Evolutionary conservation across 73 alveolate species (phyloP).

Genomic region (Tetrahymena thermophila): DNA sequence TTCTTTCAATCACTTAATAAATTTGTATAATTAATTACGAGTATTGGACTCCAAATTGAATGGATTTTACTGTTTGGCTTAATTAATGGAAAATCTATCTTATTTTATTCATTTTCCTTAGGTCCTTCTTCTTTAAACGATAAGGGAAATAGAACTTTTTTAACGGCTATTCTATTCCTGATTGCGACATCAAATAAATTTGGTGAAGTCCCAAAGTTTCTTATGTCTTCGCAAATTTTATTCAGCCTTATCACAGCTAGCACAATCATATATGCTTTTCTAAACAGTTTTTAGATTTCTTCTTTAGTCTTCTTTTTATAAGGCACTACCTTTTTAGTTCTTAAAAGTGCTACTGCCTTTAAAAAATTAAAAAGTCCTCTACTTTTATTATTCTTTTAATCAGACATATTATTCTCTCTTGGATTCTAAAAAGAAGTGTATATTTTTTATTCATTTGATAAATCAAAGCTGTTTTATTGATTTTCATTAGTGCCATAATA

Average conservation of each 20-base stretch:
- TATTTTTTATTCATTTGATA: not conserved
- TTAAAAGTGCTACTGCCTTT: not conserved
- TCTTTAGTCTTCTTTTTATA: not conserved
- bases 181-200: not conserved
- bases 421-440: not conserved
- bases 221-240: not conserved
- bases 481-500: not conserved
- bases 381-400: not conserved
- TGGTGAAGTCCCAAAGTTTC: not conserved
- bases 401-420: not conserved
- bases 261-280: not conserved
- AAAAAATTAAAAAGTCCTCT: not conserved
- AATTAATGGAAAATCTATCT: not conserved
- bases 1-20: not conserved
- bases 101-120: not conserved
- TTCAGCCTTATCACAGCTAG: not conserved
- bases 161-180: not conserved
- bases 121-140: not conserved
- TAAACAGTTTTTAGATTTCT: not conserved
- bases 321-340: not conserved
- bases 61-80: not conserved
- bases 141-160: not conserved
- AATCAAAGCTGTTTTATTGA: not conserved
- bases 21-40: not conserved
- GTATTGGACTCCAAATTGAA: not conserved